Base-by-base conservation (phyloP, 1,139 yeast species). In the Nakaseomyces nivariensis region DNA sequence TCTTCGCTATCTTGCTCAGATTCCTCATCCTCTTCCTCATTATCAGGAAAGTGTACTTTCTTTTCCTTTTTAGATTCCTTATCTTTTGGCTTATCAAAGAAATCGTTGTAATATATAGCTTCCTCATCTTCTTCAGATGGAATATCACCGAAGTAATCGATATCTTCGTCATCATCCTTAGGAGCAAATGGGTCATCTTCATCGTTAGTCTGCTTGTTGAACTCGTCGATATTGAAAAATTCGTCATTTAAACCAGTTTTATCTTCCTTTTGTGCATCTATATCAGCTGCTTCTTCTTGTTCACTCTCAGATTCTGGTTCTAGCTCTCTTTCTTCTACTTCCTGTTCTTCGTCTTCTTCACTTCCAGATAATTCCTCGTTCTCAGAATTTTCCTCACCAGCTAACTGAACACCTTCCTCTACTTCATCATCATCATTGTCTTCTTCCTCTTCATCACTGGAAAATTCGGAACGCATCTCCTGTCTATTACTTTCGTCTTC, bases 141-240 rank as follows among this genome's bases (percentile, higher is more conserved):
- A 7, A 77, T 75, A 49, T 81, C 83, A 25, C 72, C 83, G 64
- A 82, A 83, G 58, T 74, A 76, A 61, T 86, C 90, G 51, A 87
- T 72, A 24, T 79, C 81, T 37, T 75, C 79, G 25, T 74, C 81
- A 22, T 71, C 75, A 32, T 72, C 73, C 43, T 70, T 71, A 11
- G 67, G 68, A 27, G 68, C 68, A 11, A 71, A 69, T 13, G 44
- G 44, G n/a, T 76, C 69, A 61, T 88, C 96, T 60, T 83, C 75
- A 3, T 81, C 87, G 46, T 86, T 66, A 5, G 88, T 81, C 64
- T 89, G 95, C 62, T 79, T 81, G 66, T 89, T 86, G 70, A 86
- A 90, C 46, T 84, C 85, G 56, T 88, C 95, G 40, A 92, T 79
- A 54, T 88, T 82, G 64, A 92, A 92, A 58, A 90, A 84, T 8